Evolutionary conservation across 305 asterid species (phyloP).

Genomic region (Coffea humblotiana): DNA sequence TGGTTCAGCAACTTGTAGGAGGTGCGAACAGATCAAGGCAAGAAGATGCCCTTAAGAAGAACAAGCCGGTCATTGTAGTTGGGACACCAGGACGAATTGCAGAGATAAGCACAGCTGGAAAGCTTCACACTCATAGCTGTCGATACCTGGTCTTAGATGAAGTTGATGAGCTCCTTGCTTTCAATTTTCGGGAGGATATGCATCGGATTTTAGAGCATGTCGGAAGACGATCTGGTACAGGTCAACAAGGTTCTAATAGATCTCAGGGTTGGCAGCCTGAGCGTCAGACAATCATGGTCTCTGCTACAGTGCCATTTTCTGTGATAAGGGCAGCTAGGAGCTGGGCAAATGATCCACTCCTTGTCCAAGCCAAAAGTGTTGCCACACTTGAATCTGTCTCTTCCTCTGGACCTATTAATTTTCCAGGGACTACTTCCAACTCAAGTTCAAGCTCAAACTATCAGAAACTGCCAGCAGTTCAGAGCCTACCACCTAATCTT

Average conservation of each 20-base stretch:
- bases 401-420: slow-evolving; percentile 38
- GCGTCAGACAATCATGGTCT: slow-evolving; percentile 85
- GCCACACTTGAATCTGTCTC: slow-evolving; percentile 59
- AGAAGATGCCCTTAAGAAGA: slow-evolving; percentile 91
- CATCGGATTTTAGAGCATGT: slow-evolving; percentile 90
- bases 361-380: slow-evolving; percentile 72
- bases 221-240: slow-evolving; percentile 68
- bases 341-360: slow-evolving; percentile 89
- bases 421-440: slow-evolving; percentile 40
- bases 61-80: slow-evolving; percentile 80
- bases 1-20: slow-evolving; percentile 95
- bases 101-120: slow-evolving; percentile 87
- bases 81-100: slow-evolving; percentile 98
- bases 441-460: slow-evolving; percentile 30
- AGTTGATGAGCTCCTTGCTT: slow-evolving; percentile 90
- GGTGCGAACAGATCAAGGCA: slow-evolving; percentile 94
- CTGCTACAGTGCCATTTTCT: slow-evolving; percentile 94
- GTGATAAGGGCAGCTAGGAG: slow-evolving; percentile 86
- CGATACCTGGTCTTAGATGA: slow-evolving; percentile 83
- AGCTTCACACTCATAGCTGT: slow-evolving; percentile 85
- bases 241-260: slow-evolving; percentile 27
- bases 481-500: slow-evolving; percentile 83
- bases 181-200: slow-evolving; percentile 87
- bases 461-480: slow-evolving; percentile 48
- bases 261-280: slow-evolving; percentile 35